Percentiles rank a stretch among this genome's conserved stretches.
Conservation (phyloP, 495 filamentous ascomycete genomes). For the Penicillium cosmopolitanum region DNA sequence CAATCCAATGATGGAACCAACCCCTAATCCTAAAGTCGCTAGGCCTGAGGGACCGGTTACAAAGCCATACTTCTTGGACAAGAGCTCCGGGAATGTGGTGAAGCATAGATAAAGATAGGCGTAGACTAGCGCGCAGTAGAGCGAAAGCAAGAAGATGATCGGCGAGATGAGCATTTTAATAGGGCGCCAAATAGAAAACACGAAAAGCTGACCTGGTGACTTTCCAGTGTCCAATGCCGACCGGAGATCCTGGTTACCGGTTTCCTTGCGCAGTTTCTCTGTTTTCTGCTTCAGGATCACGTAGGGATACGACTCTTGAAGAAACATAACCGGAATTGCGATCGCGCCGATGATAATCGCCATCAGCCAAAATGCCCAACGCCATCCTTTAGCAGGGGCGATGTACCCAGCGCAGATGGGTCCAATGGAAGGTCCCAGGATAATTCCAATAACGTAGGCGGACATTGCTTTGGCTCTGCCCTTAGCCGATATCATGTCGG, state of each 20-base stretch:
- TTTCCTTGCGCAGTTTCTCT: conserved; percentile 62
- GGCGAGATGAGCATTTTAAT: conserved; percentile 58
- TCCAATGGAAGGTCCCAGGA: conserved; percentile 13
- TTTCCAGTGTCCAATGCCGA: conserved; percentile 37
- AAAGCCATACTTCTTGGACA: conserved; percentile 58
- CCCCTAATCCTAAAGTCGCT: conserved; percentile 54
- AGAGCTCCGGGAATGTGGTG: conserved; percentile 61
- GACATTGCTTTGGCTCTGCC: background rate
- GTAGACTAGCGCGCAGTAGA: conserved; percentile 60
- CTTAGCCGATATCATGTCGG: background rate
- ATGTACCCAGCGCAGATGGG: conserved; percentile 48
- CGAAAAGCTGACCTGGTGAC: conserved; percentile 36
- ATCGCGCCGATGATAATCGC: conserved; percentile 33
- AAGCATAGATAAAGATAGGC: conserved; percentile 67
- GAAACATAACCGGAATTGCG: background rate
- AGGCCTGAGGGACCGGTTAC: conserved; percentile 59
- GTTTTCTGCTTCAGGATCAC: conserved; percentile 67
- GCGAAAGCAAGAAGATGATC: conserved; percentile 58
- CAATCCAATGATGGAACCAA: conserved; percentile 53
- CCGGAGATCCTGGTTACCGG: conserved; percentile 45
- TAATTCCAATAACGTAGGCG: background rate
- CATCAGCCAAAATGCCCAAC: conserved; percentile 60
- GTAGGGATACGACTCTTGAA: conserved; percentile 66
- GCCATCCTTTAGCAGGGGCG: conserved; percentile 24
- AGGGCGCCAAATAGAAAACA: conserved; percentile 50